A percentile compares a stretch with the other conserved stretches of the same genome.
These are phyloP conservation scores for Chalaropsis thielavioides DNA, from an alignment of 2,329 filamentous ascomycete species.

Conservation along the genomic window DNA sequence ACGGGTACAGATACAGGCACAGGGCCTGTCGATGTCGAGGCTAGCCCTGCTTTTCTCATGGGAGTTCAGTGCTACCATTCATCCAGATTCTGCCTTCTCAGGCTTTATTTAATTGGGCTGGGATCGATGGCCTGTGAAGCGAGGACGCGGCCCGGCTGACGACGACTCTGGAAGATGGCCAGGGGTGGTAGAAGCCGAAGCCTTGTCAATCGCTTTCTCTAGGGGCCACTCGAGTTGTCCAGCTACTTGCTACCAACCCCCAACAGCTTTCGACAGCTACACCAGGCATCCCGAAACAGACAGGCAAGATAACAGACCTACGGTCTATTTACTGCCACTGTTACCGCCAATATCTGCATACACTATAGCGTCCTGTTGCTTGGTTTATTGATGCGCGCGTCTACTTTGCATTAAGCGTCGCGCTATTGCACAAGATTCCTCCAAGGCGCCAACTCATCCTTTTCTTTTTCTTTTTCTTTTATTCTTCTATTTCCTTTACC, in stretches of 20 bases:
- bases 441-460: not conserved
- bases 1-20: not conserved
- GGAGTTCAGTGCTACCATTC: not conserved
- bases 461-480: not conserved
- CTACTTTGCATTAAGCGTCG: not conserved
- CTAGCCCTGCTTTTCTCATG: not conserved
- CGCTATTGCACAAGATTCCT: not conserved
- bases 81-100: not conserved
- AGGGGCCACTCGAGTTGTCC: not conserved
- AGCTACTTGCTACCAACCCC: not conserved
- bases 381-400: not conserved
- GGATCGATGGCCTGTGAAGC: not conserved
- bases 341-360: too few species aligned
- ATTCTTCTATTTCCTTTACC: not conserved
- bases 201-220: not conserved
- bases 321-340: not conserved
- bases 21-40: not conserved
- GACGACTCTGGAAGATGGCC: not conserved
- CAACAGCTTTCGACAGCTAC: too few species aligned
- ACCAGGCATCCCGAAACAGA: not conserved
- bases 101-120: not conserved
- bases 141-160: slow-evolving; percentile 1
- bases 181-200: not conserved
- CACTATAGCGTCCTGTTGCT: too few species aligned
- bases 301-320: too few species aligned